phyloP scores from a whole-genome alignment of 169 alveolate species.

The Plasmodium relictum region DNA sequence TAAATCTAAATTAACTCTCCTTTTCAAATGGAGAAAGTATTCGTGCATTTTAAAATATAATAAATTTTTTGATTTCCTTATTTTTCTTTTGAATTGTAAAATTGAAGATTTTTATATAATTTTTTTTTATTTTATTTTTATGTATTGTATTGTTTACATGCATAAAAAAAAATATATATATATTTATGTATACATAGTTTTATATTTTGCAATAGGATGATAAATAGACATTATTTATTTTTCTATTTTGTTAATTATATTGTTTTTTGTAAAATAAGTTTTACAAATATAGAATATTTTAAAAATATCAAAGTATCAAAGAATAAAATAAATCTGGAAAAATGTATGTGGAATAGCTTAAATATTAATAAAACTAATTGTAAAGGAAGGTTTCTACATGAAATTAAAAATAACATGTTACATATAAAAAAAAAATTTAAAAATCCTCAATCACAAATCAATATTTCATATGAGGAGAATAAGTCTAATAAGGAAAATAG shows the following conservation, averaged over 20 bases:
- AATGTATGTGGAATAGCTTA: neutral
- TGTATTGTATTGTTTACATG: neutral
- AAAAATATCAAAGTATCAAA: neutral
- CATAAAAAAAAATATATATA: neutral
- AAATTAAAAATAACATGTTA: neutral
- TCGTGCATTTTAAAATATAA: no score
- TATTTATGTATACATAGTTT: neutral
- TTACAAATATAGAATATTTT: neutral
- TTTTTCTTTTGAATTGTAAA: no score
- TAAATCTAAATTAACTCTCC: no score
- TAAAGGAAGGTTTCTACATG: neutral
- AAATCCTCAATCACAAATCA: neutral
- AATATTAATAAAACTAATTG: neutral
- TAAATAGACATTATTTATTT: conserved; percentile 2
- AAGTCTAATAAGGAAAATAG: neutral
- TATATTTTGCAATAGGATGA: neutral
- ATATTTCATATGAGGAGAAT: neutral
- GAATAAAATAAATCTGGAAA: neutral
- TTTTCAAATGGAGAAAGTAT: no score
- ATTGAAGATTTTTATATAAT: no score
- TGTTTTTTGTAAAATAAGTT: neutral
- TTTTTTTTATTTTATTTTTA: no score
- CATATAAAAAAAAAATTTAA: neutral
- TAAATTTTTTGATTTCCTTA: no score
- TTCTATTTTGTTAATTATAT: neutral